Base-by-base conservation (phyloP, 1,139 yeast species). In the Taphrina populina region DNA sequence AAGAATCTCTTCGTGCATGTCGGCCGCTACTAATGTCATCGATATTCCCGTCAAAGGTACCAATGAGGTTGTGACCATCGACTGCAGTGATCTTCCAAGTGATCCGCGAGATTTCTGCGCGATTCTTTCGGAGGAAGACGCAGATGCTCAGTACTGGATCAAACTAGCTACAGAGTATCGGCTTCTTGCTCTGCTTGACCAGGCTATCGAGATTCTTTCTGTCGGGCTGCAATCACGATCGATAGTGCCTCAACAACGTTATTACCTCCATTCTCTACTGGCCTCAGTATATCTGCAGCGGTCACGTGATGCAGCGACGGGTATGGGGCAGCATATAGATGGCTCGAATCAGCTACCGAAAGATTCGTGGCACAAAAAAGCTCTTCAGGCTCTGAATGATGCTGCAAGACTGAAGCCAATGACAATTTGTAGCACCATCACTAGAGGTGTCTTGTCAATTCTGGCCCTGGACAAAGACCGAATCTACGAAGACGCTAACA, bases 61-160 rank as follows among this genome's bases (percentile, higher is more conserved):
- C 29, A 86, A 83, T 53, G 88, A 84, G 68, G 80, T 84, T 62
- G 92, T 84, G 59, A 76, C 81, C 58, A 80, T 85, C 62, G 85
- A 59, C 29, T 58, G 61, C 80, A 69, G 76, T 76, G 97, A 90
- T 66, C 74, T 90, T 59, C 95, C 96, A 1, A 95, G 86, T 20
- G 95, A 88, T 67, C 85, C 95, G 4, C 77, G 81, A 54, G 97
- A 92, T 66, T 75, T 92, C 63, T 82, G 85, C 63, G 78, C 80
- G 35, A 77, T 92, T 62, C 74, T 92, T 62, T 83, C 84, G 60
- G 87, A 85, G 61, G 96, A 88, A 70, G 79, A 78, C 58, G 83
- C 94, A 60, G 82, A 80, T 30, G 75, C 79, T 53, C 82, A 83
- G 66, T 86, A 81, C 70, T 92, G 98, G 98, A 41, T 52, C 11